Evolutionary conservation across 768 basidiomycete species (phyloP).

Genomic region (Mycena belliarum): DNA sequence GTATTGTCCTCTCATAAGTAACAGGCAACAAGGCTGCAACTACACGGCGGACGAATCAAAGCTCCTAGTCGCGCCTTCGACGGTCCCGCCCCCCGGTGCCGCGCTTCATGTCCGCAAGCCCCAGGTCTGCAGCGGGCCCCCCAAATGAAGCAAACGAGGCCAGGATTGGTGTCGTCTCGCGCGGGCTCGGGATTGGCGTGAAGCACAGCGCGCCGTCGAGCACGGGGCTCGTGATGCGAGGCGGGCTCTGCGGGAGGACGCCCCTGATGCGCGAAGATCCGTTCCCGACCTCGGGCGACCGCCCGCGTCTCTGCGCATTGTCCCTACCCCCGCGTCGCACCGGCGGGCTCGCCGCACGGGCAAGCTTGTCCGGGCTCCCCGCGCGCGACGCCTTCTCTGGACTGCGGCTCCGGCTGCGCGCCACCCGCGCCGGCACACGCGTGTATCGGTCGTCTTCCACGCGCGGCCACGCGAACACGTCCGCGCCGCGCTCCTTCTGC

Average conservation of each 20-base stretch:
- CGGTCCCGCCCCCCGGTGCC: neutral
- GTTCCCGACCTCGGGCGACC: neutral
- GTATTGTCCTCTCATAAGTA: neutral
- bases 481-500: conserved; percentile 13
- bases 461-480: conserved; percentile 22
- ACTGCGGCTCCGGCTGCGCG: conserved; percentile 28
- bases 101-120: neutral
- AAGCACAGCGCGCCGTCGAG: conserved; percentile 20
- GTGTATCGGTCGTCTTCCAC: conserved; percentile 41
- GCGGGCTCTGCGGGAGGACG: conserved; percentile 16
- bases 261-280: neutral
- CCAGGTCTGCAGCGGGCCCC: neutral
- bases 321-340: conserved; percentile 1
- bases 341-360: neutral
- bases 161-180: conserved; percentile 3
- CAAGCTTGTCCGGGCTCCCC: conserved; percentile 4
- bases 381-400: conserved; percentile 21
- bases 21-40: neutral
- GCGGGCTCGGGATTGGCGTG: conserved; percentile 11
- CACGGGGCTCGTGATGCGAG: conserved; percentile 17
- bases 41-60: neutral
- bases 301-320: neutral
- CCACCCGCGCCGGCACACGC: conserved; percentile 34
- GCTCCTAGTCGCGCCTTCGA: neutral
- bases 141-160: conserved; percentile 21